These are phyloP conservation scores for Aspergillus ochraceoroseus DNA, from an alignment of 2,329 filamentous ascomycete species.

Conservation along the genomic window DNA sequence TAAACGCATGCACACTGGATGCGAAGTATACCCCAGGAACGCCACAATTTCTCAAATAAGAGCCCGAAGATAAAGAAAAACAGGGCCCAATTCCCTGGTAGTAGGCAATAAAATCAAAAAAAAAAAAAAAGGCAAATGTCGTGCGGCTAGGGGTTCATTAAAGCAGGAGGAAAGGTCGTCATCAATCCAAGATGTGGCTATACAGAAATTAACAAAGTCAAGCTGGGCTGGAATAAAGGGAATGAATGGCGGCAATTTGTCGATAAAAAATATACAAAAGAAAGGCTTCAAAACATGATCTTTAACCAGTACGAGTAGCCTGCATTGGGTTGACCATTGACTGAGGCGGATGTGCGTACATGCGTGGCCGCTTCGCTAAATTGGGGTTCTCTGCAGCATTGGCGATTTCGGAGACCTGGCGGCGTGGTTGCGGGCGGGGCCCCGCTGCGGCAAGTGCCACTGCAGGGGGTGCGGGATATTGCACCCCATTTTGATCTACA, in stretches of 20 bases:
- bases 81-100: conserved; percentile 4
- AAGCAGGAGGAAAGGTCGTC: conserved; percentile 4
- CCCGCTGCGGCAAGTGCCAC: conserved; percentile 35
- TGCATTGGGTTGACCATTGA: conserved; percentile 49
- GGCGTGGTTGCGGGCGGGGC: conserved; percentile 45
- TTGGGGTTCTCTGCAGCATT: conserved; percentile 50
- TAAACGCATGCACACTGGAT: conserved; percentile 6
- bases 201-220: conserved; percentile 1
- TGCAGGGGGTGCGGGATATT: conserved; percentile 36
- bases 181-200: conserved; percentile 1
- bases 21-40: conserved; percentile 8
- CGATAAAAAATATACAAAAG: conserved; percentile 6
- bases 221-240: conserved; percentile 3
- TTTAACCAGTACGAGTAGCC: conserved; percentile 39
- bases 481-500: conserved; percentile 40
- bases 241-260: neutral
- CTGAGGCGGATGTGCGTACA: conserved; percentile 48
- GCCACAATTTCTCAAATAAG: conserved; percentile 7
- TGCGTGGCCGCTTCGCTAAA: conserved; percentile 55
- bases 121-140: conserved; percentile 9
- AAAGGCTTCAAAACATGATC: neutral
- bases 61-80: neutral
- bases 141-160: conserved; percentile 15
- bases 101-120: neutral
- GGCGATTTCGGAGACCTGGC: conserved; percentile 59